A percentile compares a stretch with the other conserved stretches of the same genome.
Evolutionary conservation across 192 early-diverging fungal species (phyloP).

Genomic region (Dimargaris cristalligena): DNA sequence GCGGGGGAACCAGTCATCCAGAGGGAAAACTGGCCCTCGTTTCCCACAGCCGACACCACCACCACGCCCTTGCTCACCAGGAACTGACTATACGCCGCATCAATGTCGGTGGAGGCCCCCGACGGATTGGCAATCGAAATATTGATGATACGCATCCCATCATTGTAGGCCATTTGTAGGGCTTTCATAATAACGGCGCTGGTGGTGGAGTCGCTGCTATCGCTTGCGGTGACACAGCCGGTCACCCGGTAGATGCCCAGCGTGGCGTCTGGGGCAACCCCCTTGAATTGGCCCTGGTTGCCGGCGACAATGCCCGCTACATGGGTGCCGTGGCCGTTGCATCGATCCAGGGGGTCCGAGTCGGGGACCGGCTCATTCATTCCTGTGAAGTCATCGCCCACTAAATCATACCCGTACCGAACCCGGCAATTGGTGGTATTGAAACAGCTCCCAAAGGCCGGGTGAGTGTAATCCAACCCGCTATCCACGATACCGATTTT

Average conservation of each 20-base stretch:
- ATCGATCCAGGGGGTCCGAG: neutral
- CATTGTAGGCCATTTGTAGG: constrained; percentile 45
- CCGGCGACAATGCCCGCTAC: neutral
- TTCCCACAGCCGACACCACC: neutral
- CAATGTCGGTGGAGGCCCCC: neutral
- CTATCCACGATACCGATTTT: constrained; percentile 43
- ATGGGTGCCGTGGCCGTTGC: neutral
- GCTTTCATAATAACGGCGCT: constrained; percentile 65
- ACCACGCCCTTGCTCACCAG: neutral
- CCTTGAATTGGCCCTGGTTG: neutral
- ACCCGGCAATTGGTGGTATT: constrained; percentile 29
- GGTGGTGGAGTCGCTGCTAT: constrained; percentile 32
- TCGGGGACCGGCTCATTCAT: neutral
- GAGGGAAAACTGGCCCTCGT: neutral
- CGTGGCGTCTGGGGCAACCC: neutral
- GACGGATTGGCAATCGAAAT: constrained; percentile 38
- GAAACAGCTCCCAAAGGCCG: constrained; percentile 40
- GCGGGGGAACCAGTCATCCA: neutral
- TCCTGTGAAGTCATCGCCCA: constrained; percentile 12
- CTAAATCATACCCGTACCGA: constrained; percentile 23
- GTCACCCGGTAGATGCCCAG: neutral
- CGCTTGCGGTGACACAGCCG: too few species aligned
- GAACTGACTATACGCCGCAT: neutral
- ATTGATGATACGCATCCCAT: constrained; percentile 67
- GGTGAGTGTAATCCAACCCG: constrained; percentile 40